Base-by-base conservation (phyloP, 306 rosid species). In the Pueraria montana region DNA sequence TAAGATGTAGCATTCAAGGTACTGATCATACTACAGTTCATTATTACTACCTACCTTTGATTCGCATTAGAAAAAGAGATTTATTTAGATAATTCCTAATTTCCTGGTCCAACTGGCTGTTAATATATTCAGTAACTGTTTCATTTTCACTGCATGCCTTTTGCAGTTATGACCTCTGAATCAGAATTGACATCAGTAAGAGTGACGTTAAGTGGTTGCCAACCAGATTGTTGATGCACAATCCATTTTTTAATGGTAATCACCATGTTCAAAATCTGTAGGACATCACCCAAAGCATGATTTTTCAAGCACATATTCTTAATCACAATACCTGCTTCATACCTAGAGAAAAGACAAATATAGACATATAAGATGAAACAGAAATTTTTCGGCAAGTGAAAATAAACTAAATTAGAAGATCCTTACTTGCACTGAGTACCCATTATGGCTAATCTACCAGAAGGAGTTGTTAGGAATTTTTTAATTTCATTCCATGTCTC, bases 361-460 rank as follows among this genome's bases (percentile, higher is more conserved):
- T 18, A 18, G 1, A 36, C 58, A 56, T 52, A 27, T 75, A 65
- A 84, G 46, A 72, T 43, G 48, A 61, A 11, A 18, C 64, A 63
- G 13, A 62, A 61, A 76, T 16, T 3, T 43, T 72, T 42, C 11
- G 63, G 76, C 74, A 83, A 73, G 27, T 85, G 65, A 68, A 82
- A 74, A 82, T 26, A 50, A 81, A 27, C 26, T 63, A 75, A 72
- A 26, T 61, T 61, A 26, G 3, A 12, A 27, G n/a, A 61, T 67
- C 70, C 79, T 89, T 84, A 95, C 98, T 91, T 91, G 97, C 94
- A 87, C 27, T 87, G 88, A 63, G 97, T 88, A 45, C 84, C 91
- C 90, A 89, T 83, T 50, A 93, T 63, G n/a, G 97, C 88, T 4
- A 86, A 84, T 69, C 90, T 90, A 53, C 98, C 97, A 42, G 81